phyloP scores from a whole-genome alignment of 805 yeast genomes.

The Saccharomycopsis synnaedendra region DNA sequence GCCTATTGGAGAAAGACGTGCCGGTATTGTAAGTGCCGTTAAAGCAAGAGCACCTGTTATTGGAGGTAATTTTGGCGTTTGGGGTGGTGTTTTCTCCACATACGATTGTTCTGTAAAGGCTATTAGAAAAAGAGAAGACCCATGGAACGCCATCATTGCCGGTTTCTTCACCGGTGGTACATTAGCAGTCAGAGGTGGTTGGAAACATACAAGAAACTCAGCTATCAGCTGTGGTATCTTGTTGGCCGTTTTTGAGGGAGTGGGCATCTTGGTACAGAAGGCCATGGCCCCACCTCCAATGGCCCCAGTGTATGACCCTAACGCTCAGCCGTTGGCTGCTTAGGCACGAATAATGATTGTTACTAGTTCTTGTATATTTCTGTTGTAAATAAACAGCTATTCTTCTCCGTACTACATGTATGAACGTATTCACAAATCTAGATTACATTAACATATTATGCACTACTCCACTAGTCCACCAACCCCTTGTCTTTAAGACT shows the following conservation, averaged over 20 bases:
- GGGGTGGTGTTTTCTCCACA: slow-evolving; percentile 98
- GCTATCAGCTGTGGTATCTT: slow-evolving; percentile 97
- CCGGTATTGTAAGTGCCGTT: slow-evolving; percentile 82
- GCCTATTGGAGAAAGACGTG: slow-evolving; percentile 90
- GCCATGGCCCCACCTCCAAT: slow-evolving; percentile 43
- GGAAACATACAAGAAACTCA: slow-evolving; percentile 91
- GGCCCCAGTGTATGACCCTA: slow-evolving; percentile 13
- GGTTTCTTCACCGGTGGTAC: slow-evolving; percentile 98
- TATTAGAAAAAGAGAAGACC: slow-evolving; percentile 94
- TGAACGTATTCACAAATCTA: not conserved
- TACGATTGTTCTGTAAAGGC: slow-evolving; percentile 95
- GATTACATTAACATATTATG: not conserved
- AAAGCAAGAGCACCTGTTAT: slow-evolving; percentile 96
- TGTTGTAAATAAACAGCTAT: not conserved
- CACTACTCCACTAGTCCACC: not conserved
- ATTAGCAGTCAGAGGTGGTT: slow-evolving; percentile 95
- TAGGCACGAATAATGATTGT: not conserved
- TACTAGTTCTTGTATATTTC: not conserved
- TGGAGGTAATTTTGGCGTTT: slow-evolving; percentile 97
- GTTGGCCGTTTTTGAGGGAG: slow-evolving; percentile 96
- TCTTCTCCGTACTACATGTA: too few species aligned
- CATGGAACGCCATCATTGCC: slow-evolving; percentile 95
- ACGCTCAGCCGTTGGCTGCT: slow-evolving; percentile 9
- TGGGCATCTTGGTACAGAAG: slow-evolving; percentile 91
- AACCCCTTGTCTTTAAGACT: slow-evolving; percentile 1